Evolutionary conservation across 2,329 filamentous ascomycete species (phyloP).

Genomic region (Rhynchosporium secalis): DNA sequence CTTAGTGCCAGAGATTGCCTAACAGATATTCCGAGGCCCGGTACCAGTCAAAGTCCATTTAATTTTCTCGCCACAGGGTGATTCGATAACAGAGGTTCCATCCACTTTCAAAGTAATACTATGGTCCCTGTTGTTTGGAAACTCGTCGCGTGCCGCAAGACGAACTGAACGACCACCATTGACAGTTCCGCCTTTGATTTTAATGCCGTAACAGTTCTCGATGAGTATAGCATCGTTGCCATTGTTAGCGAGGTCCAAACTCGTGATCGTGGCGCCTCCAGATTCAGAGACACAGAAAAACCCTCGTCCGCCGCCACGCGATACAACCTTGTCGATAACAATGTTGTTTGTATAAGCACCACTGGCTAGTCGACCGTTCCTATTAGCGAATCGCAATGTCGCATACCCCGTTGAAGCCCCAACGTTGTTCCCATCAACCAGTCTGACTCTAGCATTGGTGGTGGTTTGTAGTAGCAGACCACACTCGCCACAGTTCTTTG

Average conservation of each 20-base stretch:
- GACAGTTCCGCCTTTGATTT: constrained; percentile 10
- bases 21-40: constrained; percentile 9
- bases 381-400: constrained; percentile 14
- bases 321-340: constrained; percentile 8
- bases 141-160: not conserved
- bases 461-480: constrained; percentile 14
- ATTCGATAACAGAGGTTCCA: not conserved
- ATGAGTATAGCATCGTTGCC: constrained; percentile 13
- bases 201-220: constrained; percentile 16
- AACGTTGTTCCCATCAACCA: constrained; percentile 13
- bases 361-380: not conserved
- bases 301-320: constrained; percentile 10
- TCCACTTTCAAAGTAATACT: constrained; percentile 11
- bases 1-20: not conserved
- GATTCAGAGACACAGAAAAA: constrained; percentile 16
- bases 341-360: constrained; percentile 8
- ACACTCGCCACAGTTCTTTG: constrained; percentile 5
- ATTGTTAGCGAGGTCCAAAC: constrained; percentile 3
- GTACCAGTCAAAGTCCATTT: constrained; percentile 12
- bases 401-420: constrained; percentile 10
- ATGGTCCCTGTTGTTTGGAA: constrained; percentile 5
- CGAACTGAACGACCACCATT: constrained; percentile 1
- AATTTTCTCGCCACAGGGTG: constrained; percentile 12
- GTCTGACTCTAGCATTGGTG: constrained; percentile 8
- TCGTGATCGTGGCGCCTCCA: constrained; percentile 10